A percentile compares a stretch with the other conserved stretches of the same genome.
These are phyloP conservation scores for Bacidia gigantensis DNA, from an alignment of 495 filamentous ascomycete genomes.

Conservation along the genomic window DNA sequence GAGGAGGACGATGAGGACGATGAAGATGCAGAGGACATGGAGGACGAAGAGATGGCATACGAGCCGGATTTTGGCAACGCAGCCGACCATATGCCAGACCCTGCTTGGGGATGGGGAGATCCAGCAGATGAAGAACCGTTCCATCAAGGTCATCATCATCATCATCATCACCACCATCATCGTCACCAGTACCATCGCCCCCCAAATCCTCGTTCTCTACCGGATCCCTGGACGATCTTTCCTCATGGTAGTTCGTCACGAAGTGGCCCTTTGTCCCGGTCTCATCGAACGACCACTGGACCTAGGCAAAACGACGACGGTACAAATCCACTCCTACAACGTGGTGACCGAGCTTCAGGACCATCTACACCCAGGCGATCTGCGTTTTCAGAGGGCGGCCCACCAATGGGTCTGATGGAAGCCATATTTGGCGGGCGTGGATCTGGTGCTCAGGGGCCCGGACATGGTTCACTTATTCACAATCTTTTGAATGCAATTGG, in stretches of 20 bases:
- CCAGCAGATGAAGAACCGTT: constrained; percentile 28
- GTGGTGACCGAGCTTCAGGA: constrained; percentile 26
- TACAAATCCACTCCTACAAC: constrained; percentile 56
- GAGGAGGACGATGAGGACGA: constrained; percentile 40
- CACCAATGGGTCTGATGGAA: not conserved
- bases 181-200: constrained; percentile 27
- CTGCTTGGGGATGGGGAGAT: constrained; percentile 41
- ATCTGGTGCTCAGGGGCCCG: not conserved
- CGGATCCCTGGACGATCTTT: constrained; percentile 24
- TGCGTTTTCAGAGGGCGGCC: not conserved
- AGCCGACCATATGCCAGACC: constrained; percentile 33
- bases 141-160: constrained; percentile 23
- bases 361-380: constrained; percentile 1
- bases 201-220: constrained; percentile 18
- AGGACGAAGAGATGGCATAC: constrained; percentile 50
- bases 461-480: constrained; percentile 2
- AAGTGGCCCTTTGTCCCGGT: constrained; percentile 34
- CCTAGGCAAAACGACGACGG: constrained; percentile 57
- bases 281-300: constrained; percentile 36
- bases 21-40: constrained; percentile 60
- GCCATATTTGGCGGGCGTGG: not conserved
- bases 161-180: constrained; percentile 25
- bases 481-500: constrained; percentile 17
- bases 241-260: constrained; percentile 21
- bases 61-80: constrained; percentile 30